Evolutionary conservation across 1,284 basidiomycete species (phyloP), one percentile per base, ranked within the genome.

Genomic region (Moesziomyces parantarcticus): DNA sequence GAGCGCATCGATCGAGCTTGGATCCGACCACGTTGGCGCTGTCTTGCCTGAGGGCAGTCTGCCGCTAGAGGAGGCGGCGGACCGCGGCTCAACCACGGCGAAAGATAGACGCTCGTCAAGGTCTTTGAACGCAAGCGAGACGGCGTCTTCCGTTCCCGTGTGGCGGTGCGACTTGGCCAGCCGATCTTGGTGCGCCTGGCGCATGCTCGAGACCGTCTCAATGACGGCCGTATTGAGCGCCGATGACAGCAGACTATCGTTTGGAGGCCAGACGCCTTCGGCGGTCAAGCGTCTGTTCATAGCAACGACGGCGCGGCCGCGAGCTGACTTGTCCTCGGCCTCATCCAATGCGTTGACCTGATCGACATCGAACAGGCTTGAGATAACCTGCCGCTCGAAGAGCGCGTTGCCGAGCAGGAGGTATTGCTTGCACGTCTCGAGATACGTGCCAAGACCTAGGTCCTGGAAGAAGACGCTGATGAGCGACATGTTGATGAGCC

Each of bases 391-490:
- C 5, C 57, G 53, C 20, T 60, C 58, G 39, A 79, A 79, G 21
- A 55, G 47, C 11, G 61, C 23, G 51, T 63, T 71, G 23, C 77
- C 77, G 20, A 79, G 68, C 18, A 79, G 54, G 3, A 79, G 55
- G 50, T 75, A 79, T 1, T 50, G 73, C 49, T 70, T 68, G 67
- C 75, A 79, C 3, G 74, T 76, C 26, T 78, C 73, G 20, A 79
- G 75, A 50, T 79, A 77, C 14, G 67, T 68, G 21, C 56, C 67
- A 2, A 79, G 45, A 1, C 70, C 73, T 11, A 79, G 58, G 22
- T 79, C 77, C 40, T 61, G 69, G 54, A 78, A 79, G 53, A 78
- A 79, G 55, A 77, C 73, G 50, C 54, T 65, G 58, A 79, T 70
- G n/a, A 79, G 76, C 18, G 75, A 68, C 39, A 58, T 55, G 63